A percentile compares a stretch with the other conserved stretches of the same genome.
These are phyloP conservation scores for Apiospora kogelbergensis DNA, from an alignment of 2,329 filamentous ascomycete genomes.

Conservation along the genomic window DNA sequence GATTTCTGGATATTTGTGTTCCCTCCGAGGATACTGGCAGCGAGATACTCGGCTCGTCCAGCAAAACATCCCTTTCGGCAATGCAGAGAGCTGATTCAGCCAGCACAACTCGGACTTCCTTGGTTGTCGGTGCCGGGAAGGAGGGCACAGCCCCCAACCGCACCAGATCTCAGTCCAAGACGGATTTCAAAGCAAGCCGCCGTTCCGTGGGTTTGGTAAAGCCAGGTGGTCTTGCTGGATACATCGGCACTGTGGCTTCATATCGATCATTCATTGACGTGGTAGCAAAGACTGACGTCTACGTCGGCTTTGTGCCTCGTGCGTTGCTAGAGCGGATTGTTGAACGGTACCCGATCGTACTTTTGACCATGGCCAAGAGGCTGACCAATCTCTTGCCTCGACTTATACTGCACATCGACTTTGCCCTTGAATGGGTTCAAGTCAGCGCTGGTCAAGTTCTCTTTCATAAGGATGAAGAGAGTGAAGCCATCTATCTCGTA, in stretches of 20 bases:
- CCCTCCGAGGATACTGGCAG: slow-evolving; percentile 59
- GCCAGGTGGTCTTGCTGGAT: slow-evolving; percentile 89
- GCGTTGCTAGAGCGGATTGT: slow-evolving; percentile 86
- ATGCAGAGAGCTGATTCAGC: slow-evolving; percentile 35
- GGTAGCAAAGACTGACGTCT: slow-evolving; percentile 95
- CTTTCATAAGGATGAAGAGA: slow-evolving; percentile 91
- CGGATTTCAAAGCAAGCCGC: slow-evolving; percentile 46
- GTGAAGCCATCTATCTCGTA: slow-evolving; percentile 97
- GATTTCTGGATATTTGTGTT: slow-evolving; percentile 93
- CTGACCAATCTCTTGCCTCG: slow-evolving; percentile 86
- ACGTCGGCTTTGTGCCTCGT: slow-evolving; percentile 90
- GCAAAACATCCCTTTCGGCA: slow-evolving; percentile 33
- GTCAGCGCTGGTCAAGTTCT: slow-evolving; percentile 94
- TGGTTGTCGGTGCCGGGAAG: slow-evolving; percentile 16
- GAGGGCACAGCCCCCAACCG: slow-evolving; percentile 18
- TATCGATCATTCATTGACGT: slow-evolving; percentile 97
- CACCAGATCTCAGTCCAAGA: slow-evolving; percentile 39
- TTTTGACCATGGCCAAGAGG: slow-evolving; percentile 94
- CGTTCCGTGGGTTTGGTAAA: slow-evolving; percentile 89
- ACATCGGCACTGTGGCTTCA: slow-evolving; percentile 90
- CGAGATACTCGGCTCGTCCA: slow-evolving; percentile 40
- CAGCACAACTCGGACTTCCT: slow-evolving; percentile 18
- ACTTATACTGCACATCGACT: slow-evolving; percentile 93
- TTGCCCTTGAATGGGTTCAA: slow-evolving; percentile 97
- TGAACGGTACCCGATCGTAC: slow-evolving; percentile 85